phyloP scores from a whole-genome alignment of 2,329 filamentous ascomycete species.

The Beauveria sp. region DNA sequence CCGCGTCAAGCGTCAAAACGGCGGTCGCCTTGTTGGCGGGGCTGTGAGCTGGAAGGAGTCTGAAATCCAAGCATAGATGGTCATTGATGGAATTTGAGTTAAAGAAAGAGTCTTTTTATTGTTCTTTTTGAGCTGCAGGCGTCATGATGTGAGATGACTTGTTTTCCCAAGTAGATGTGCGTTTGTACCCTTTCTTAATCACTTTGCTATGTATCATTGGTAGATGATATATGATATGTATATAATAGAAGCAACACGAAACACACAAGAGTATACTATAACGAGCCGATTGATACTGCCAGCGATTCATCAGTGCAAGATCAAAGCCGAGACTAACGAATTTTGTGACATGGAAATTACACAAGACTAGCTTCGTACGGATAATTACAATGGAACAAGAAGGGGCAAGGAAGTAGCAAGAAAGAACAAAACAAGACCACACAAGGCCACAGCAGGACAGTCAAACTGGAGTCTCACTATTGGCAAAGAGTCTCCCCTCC shows the following conservation, averaged over 20 bases:
- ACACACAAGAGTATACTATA: too few relatives aligned
- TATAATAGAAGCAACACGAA: not conserved
- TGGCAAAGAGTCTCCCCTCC: not conserved
- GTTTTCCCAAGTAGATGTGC: not conserved
- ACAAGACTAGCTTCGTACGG: conserved; percentile 6
- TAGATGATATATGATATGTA: not conserved
- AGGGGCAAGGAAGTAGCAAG: not conserved
- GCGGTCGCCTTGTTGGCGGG: conserved; percentile 53
- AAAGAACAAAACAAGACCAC: not conserved
- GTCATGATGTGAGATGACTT: not conserved
- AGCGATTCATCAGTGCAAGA: too few relatives aligned
- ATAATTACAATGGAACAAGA: not conserved
- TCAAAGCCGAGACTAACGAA: too few relatives aligned
- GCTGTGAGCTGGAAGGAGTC: conserved; percentile 54
- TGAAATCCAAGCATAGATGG: conserved; percentile 55
- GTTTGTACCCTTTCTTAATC: not conserved
- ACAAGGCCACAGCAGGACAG: not conserved
- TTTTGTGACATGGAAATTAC: not conserved
- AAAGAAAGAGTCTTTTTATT: not conserved
- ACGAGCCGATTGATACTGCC: not conserved
- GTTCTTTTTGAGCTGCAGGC: not conserved
- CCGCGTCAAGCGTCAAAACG: conserved; percentile 84
- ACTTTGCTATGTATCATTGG: not conserved
- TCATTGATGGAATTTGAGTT: conserved; percentile 6
- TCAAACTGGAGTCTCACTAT: not conserved